Evolutionary conservation across 768 basidiomycete species (phyloP), one percentile per base, ranked within the genome.

Genomic region (Albatrellus ellisii): DNA sequence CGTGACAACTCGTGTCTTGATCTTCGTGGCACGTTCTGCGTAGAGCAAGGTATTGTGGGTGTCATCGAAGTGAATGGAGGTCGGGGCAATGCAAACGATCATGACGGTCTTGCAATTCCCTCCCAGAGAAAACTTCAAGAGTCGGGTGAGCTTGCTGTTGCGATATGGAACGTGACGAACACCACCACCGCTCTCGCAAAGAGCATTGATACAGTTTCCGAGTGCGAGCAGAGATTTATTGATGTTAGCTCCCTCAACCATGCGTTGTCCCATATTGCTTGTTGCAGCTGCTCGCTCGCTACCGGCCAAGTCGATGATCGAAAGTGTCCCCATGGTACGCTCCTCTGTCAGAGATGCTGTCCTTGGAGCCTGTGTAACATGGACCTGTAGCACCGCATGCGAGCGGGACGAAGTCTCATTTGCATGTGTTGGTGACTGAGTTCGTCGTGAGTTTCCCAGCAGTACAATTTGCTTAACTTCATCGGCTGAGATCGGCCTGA

Each of bases 91-190:
- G 58, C 95, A 98, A 47, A 98, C 94, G 49, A 97, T 89, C 95
- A 98, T 99, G 56, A 95, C 91, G 1, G 95, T 99, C 63, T 94
- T 89, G 73, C 95, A 99, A 60, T 98, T 98, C 5, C 95, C 95
- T 1, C 94, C 94, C 36, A 98, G 75, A 1, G 94, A 92, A 67
- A 97, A 97, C 61, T 97, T 98, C 56, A 98, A 80, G 34, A 98
- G 64, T 32, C 95, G 85, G 1, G 95, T 99, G 49, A 99, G 83
- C 63, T 99, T 99, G 69, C 87, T 90, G 65, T 99, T 95, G 42
- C 95, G 77, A 61, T 98, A 99, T 0, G 95, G 95, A 10, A 99
- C 72, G 58, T 98, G 95, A 26, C 86, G 85, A 45, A 77, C 59
- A 21, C 82, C 81, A 22, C 84, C 84, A 5, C 88, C 87, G 43